Evolutionary conservation across 2,329 filamentous ascomycete species (phyloP), one percentile per base, ranked within the genome.

Genomic region (Alternaria incomplexa): DNA sequence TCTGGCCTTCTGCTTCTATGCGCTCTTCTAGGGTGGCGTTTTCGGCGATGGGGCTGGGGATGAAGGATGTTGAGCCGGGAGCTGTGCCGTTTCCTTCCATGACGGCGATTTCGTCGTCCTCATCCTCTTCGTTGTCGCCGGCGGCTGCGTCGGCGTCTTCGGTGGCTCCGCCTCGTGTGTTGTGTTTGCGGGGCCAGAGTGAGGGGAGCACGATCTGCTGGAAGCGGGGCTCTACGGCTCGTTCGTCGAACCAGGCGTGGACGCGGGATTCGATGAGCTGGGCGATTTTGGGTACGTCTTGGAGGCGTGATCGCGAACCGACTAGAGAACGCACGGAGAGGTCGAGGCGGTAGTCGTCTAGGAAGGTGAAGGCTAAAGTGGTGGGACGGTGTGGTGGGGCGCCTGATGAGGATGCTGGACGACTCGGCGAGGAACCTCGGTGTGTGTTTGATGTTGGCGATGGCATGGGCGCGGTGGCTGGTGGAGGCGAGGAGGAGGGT

Each of bases 361-460:
- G 85, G 76, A 99, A 99, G 60, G 93, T 96, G 80, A 99, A 98
- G 0, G 93, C 93, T 79, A 99, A 91, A 77, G 93, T 96, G 4
- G 96, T 97, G 5, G 91, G 91, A 4, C 82, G 62, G 77, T 79
- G 67, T 70, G 76, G 63, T 63, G 68, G 55, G 15, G 67, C 43
- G 40, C 61, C 59, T 13, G 66, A 69, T 15, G 75, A 68, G 13
- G 70, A 70, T 15, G 66, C 45, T 51, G 79, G 80, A 6, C 72
- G 73, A 28, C 74, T 70, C 3, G 71, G 90, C 72, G 88, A 88
- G 0, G 71, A 65, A 32, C 54, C 68, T 66, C 72, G 78, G 20
- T 67, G 72, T 48, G 72, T 56, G 47, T 60, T 52, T 67, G 30
- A 67, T 89, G 74, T 87, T 86, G 2, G 72, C 59, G 53, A 64